Conservation (phyloP, 805 yeast genomes). For the Teunomyces pallodes region DNA sequence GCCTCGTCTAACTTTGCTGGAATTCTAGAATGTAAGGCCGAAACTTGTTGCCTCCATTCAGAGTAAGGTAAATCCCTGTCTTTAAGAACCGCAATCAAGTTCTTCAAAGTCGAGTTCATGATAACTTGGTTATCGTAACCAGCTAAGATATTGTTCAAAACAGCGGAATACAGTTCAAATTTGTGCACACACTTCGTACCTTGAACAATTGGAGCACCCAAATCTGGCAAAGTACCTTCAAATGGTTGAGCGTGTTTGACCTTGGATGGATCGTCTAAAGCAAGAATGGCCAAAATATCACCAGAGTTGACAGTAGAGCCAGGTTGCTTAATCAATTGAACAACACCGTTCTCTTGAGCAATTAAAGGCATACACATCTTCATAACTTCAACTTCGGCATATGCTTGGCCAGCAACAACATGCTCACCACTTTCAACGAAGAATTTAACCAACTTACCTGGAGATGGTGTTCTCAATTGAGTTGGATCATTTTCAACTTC, state of each 20-base stretch:
- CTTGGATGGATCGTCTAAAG: conserved; percentile 94
- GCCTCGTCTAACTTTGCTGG: conserved; percentile 73
- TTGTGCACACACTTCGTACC: conserved; percentile 85
- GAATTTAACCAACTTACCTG: conserved; percentile 94
- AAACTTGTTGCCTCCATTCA: conserved; percentile 82
- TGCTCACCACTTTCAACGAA: conserved; percentile 96
- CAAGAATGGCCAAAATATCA: conserved; percentile 91
- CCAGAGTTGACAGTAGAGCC: conserved; percentile 97
- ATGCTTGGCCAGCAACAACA: conserved; percentile 85
- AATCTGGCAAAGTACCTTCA: conserved; percentile 88
- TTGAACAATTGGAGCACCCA: conserved; percentile 77
- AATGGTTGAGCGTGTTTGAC: conserved; percentile 95
- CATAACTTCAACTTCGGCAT: conserved; percentile 99
- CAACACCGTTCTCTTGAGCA: conserved; percentile 90
- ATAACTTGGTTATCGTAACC: conserved; percentile 97
- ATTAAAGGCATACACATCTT: conserved; percentile 98
- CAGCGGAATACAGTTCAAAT: conserved; percentile 55
- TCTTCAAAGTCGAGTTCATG: conserved; percentile 78
- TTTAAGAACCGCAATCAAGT: conserved; percentile 68
- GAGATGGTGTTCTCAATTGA: conserved; percentile 97
- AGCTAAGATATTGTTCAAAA: conserved; percentile 73
- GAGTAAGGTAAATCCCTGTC: conserved; percentile 86
- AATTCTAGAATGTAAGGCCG: conserved; percentile 90
- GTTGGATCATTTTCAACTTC: conserved; percentile 98
- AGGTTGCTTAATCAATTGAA: conserved; percentile 93